phyloP scores from a whole-genome alignment of 73 alveolate genomes.

The Uronychia setigera region DNA sequence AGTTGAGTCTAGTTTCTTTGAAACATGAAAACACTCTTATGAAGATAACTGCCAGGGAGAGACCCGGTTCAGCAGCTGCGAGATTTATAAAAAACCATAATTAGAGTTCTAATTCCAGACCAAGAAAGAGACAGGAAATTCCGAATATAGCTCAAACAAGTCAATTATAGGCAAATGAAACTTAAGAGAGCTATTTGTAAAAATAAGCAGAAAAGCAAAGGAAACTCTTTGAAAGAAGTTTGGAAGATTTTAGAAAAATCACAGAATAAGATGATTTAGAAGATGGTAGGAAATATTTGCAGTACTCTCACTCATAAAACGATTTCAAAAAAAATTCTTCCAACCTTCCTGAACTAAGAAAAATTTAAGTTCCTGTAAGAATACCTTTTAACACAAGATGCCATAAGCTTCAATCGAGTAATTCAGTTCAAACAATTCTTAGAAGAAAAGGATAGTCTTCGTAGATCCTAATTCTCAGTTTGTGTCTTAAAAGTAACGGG shows the following conservation, averaged over 20 bases:
- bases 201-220: too few species aligned
- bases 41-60: neutral
- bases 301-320: neutral
- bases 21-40: neutral
- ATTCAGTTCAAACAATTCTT: too few species aligned
- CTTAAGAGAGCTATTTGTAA: neutral
- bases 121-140: neutral
- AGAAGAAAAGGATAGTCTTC: neutral
- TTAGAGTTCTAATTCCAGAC: neutral
- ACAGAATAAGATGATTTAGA: neutral
- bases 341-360: neutral
- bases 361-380: too few species aligned
- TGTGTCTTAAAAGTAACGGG: neutral
- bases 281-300: neutral
- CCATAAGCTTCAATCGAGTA: neutral
- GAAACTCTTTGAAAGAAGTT: too few species aligned
- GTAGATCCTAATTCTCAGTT: neutral
- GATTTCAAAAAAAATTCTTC: neutral
- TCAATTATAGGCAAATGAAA: neutral
- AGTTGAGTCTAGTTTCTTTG: neutral
- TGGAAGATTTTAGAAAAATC: neutral
- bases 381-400: neutral
- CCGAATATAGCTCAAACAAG: neutral
- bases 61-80: neutral
- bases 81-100: neutral